Conservation (phyloP, 176 grass and related monocot genomes). For the Eragrostis nindensis region DNA sequence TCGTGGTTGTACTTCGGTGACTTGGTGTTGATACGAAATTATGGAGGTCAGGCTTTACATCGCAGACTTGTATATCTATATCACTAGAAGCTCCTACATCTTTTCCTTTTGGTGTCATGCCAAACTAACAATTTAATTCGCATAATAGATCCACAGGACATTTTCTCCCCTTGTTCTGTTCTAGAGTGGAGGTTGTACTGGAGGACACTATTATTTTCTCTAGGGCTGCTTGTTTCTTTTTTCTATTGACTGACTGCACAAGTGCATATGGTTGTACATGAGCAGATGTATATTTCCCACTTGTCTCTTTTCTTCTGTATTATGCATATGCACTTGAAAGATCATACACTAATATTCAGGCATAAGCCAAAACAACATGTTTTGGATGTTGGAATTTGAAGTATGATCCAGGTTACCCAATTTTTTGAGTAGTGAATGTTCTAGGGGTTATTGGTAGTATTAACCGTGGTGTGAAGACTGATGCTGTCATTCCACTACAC, state of each 20-base stretch:
- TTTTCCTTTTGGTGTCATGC: not conserved
- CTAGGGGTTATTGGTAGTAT: slow-evolving; percentile 15
- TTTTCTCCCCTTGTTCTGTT: not conserved
- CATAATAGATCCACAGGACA: not conserved
- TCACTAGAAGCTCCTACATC: slow-evolving; percentile 20
- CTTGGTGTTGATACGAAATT: slow-evolving; percentile 34
- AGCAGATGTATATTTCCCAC: not conserved
- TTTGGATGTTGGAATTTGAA: slow-evolving; percentile 8
- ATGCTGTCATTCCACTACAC: slow-evolving; percentile 17
- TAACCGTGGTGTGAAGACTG: not conserved
- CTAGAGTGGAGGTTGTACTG: not conserved
- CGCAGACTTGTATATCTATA: slow-evolving; percentile 27
- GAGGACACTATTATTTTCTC: not conserved
- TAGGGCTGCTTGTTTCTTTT: not conserved
- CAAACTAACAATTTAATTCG: slow-evolving; percentile 7
- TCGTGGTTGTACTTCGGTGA: not conserved
- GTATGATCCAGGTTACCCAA: not conserved
- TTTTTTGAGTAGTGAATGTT: slow-evolving; percentile 1
- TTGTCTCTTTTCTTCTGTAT: slow-evolving; percentile 15
- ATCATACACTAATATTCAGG: slow-evolving; percentile 34
- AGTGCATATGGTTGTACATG: slow-evolving; percentile 14
- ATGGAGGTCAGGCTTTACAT: slow-evolving; percentile 13
- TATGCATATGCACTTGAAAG: not conserved
- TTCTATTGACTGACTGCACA: not conserved
- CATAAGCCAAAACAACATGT: not conserved